Conservation (phyloP, 1,139 yeast genomes). For the Suhomyces choctaworum region DNA sequence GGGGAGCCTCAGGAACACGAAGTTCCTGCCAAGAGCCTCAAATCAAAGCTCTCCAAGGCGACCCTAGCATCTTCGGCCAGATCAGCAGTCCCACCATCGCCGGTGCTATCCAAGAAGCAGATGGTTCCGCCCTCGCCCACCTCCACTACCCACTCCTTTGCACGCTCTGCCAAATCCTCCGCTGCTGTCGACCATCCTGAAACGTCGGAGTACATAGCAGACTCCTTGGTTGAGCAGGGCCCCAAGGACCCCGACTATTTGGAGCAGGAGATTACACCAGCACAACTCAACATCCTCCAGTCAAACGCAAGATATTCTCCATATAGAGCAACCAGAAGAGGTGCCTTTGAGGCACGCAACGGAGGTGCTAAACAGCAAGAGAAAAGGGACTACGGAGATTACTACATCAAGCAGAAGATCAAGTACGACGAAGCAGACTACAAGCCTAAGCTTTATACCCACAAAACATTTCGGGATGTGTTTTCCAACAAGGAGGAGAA, state of each 20-base stretch:
- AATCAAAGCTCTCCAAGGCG: conserved; percentile 7
- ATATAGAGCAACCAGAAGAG: conserved; percentile 7
- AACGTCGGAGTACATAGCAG: not conserved
- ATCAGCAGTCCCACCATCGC: conserved; percentile 2
- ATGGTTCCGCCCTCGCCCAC: conserved; percentile 7
- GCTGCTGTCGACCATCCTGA: not conserved
- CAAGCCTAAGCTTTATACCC: conserved; percentile 43
- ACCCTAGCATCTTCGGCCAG: conserved; percentile 6
- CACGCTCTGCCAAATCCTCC: not conserved
- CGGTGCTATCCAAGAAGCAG: conserved; percentile 2
- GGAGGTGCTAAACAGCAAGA: not conserved
- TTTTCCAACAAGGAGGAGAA: conserved; percentile 35
- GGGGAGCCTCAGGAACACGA: conserved; percentile 4
- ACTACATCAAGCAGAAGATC: conserved; percentile 41
- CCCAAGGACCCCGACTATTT: conserved; percentile 32
- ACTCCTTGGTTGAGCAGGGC: not conserved
- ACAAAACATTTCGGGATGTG: conserved; percentile 43
- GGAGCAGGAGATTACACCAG: conserved; percentile 39
- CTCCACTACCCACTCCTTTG: not conserved
- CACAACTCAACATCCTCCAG: conserved; percentile 33
- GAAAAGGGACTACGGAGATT: conserved; percentile 25
- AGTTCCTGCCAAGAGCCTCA: conserved; percentile 1
- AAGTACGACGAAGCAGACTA: conserved; percentile 34
- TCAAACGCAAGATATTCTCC: conserved; percentile 13
- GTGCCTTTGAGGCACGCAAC: conserved; percentile 5